Evolutionary conservation across 1,284 basidiomycete genomes (phyloP), one percentile per base, ranked within the genome.

Genomic region (Moesziomyces sp.): DNA sequence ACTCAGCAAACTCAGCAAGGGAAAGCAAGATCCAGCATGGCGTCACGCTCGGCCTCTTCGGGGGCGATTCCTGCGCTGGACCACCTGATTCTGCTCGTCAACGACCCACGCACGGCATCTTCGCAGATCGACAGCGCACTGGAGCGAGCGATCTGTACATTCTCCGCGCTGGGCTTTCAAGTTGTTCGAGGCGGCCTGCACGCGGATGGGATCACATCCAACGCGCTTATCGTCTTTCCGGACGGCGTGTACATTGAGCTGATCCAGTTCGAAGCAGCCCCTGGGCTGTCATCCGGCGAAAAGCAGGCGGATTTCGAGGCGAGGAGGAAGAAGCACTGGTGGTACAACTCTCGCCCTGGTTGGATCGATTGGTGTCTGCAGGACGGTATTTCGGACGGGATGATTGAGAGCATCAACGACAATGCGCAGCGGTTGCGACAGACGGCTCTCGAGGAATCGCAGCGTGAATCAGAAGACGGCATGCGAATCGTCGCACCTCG

Each of bases 191-290:
- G 77, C 16, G 77, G 77, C 0, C 43, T 46, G 2, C 77, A 79
- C 51, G 73, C 70, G 6, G 76, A 79, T 24, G 60, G 60, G 5
- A 47, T 79, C 13, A 79, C 77, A 2, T 62, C 62, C 5, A 79
- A 79, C 40, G 74, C 71, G 5, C 73, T 79, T 40, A 74, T 78
- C 43, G 58, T 76, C 2, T 66, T 79, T 23, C 44, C 65, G 9
- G 76, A 79, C 50, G 77, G 77, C 9, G 64, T 78, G 9, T 79
- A 79, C 30, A 59, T 79, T 46, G 77, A 79, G 64, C 30, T 79
- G 7, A 69, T 79, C 48, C 69, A 70, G 24, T 79, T 79, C 56
- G 61, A 76, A 16, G 45, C 58, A 1, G 21, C 26, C 0, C 58
- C 72, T 10, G 34, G 52, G 9, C 28, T 47, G 0, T 53, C 40